Evolutionary conservation across 306 rosid species (phyloP).

Genomic region (Elaeagnus macrophylla): DNA sequence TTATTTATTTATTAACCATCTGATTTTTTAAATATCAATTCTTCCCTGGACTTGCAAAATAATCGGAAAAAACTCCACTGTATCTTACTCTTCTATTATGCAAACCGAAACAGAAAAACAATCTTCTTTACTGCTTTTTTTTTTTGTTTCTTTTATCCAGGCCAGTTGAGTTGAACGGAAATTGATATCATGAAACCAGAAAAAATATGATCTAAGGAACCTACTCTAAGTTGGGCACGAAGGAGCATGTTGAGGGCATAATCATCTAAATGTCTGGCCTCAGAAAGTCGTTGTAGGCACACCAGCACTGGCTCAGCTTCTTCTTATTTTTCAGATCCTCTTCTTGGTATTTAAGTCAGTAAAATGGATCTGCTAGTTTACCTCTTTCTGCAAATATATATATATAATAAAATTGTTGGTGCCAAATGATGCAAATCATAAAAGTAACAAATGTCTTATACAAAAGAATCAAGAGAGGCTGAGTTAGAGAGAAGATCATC

Average conservation of each 20-base stretch:
- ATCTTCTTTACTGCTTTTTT: background rate
- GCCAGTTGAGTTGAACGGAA: background rate
- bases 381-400: slow-evolving; percentile 61
- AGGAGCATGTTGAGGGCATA: slow-evolving; percentile 58
- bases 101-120: too few relatives aligned
- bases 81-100: too few relatives aligned
- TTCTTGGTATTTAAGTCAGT: slow-evolving; percentile 86
- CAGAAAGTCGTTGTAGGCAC: slow-evolving; percentile 69
- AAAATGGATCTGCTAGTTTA: slow-evolving; percentile 86
- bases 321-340: slow-evolving; percentile 75
- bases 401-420: background rate
- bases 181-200: slow-evolving; percentile 8
- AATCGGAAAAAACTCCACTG: background rate
- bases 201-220: slow-evolving; percentile 16
- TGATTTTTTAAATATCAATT: background rate
- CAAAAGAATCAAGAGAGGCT: background rate
- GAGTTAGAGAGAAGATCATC: too few relatives aligned
- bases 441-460: background rate
- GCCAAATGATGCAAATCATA: slow-evolving; percentile 1
- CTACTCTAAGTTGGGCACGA: slow-evolving; percentile 71
- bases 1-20: background rate
- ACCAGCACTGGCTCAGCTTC: slow-evolving; percentile 78
- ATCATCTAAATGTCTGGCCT: slow-evolving; percentile 72
- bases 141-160: background rate
- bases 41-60: background rate